These are phyloP conservation scores for Talaromyces funiculosus DNA, from an alignment of 2,329 filamentous ascomycete genomes.

Conservation along the genomic window DNA sequence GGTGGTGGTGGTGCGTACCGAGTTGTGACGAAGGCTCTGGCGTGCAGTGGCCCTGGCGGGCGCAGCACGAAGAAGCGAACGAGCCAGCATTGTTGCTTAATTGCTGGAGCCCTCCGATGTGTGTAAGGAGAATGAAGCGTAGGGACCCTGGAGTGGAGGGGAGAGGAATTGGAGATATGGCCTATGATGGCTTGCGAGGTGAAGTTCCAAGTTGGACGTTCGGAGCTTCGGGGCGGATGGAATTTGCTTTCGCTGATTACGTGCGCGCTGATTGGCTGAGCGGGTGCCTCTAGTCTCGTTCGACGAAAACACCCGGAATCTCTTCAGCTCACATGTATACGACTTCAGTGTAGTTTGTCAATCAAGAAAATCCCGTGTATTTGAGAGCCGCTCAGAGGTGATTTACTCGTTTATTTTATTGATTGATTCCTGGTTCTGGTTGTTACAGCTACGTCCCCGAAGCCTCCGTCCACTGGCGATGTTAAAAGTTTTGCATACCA, in stretches of 20 bases:
- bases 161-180: conserved; percentile 23
- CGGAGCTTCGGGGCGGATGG: conserved; percentile 25
- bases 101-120: conserved; percentile 32
- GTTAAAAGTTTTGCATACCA: background rate
- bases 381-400: background rate
- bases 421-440: too few species aligned
- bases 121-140: conserved; percentile 24
- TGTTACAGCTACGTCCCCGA: too few species aligned
- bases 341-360: background rate
- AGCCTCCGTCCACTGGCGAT: too few species aligned
- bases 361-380: background rate
- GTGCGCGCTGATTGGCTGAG: conserved; percentile 29
- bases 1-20: conserved; percentile 62
- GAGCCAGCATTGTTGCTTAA: conserved; percentile 73
- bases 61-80: conserved; percentile 82
- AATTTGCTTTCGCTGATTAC: conserved; percentile 24
- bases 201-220: conserved; percentile 17
- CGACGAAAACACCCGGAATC: conserved; percentile 17
- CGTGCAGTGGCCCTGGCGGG: conserved; percentile 74
- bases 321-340: background rate
- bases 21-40: conserved; percentile 65
- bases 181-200: conserved; percentile 25
- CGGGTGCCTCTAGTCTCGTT: conserved; percentile 24
- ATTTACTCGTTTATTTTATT: background rate
- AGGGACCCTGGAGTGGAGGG: conserved; percentile 25